These are phyloP conservation scores for Candida buenavistaensis DNA, from an alignment of 1,139 yeast genomes.

Conservation along the genomic window DNA sequence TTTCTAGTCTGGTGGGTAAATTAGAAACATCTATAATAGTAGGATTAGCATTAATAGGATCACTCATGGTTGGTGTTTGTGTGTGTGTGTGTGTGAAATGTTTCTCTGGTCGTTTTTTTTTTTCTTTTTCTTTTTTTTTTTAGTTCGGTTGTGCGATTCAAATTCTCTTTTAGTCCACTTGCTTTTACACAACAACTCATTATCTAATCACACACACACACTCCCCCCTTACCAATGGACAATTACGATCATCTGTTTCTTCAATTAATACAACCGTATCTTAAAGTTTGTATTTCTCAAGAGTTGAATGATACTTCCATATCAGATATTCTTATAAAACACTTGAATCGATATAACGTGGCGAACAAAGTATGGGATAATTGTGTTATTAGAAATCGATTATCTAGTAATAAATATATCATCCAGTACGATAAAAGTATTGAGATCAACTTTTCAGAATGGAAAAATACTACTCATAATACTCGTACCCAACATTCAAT, in stretches of 20 bases:
- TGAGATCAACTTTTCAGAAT: conserved; percentile 10
- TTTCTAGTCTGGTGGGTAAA: conserved; percentile 64
- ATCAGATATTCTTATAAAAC: conserved; percentile 8
- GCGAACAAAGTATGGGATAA: conserved; percentile 38
- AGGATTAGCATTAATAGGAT: conserved; percentile 91
- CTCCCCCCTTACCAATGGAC: conserved; percentile 26
- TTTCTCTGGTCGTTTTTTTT: not conserved
- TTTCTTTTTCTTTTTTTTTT: not conserved
- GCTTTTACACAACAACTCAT: too few species aligned
- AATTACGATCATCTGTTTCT: conserved; percentile 26
- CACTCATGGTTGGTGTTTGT: conserved; percentile 50
- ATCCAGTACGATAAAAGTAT: conserved; percentile 16
- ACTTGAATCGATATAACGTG: conserved; percentile 22
- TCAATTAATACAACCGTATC: conserved; percentile 37
- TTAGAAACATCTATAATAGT: conserved; percentile 73
- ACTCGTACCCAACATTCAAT: conserved; percentile 29
- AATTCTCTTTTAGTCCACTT: too few species aligned
- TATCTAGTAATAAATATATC: conserved; percentile 35
- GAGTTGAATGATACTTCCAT: conserved; percentile 8
- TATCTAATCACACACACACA: too few species aligned
- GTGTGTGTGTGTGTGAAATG: too few species aligned
- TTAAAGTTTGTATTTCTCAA: conserved; percentile 21
- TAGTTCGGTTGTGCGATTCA: not conserved
- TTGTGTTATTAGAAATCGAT: conserved; percentile 36
- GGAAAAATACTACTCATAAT: conserved; percentile 2